Evolutionary conservation across 495 filamentous ascomycete genomes (phyloP), one percentile per base, ranked within the genome.

Genomic region (Penicillium macrosclerotiorum): DNA sequence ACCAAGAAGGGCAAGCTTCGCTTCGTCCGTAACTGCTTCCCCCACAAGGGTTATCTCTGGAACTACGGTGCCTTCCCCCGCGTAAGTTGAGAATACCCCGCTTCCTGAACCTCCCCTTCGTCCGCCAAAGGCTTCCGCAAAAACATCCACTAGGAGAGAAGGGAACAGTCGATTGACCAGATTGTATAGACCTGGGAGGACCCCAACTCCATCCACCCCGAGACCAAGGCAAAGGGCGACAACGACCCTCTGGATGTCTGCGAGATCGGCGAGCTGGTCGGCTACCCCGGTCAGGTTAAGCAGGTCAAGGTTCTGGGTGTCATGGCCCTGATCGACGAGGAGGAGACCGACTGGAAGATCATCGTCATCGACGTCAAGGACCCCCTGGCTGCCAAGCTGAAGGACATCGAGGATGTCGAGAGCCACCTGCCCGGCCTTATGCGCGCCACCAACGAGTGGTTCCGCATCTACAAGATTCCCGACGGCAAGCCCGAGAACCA

Each of bases 401-500:
- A 99, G 73, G 92, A 97, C 71, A 86, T 99, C 59, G 94, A 97
- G 80, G 94, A 99, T 71, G 92, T 99, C 45, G 94, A 97, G 80
- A 85, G 92, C 65, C 94, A 97, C 79, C 86, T 99, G 18, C 94
- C 94, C 32, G 94, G 94, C 51, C 86, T 97, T 29, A 77, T 99
- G 63, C 82, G 94, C 53, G 94, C 94, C 63, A 97, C 93, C 65
- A 99, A 99, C 67, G 94, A 99, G 81, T 99, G 94, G 94, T 99
- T 99, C 88, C 89, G 94, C 71, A 97, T 99, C 81, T 99, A 99
- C 84, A 97, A 97, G 81, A 97, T 99, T 75, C 94, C 94, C 61
- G 94, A 99, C 64, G 94, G 94, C 79, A 99, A 97, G 90, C 91
- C 91, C 59, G 93, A 97, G 84, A 99, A 99, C 82, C 93, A 97